Evolutionary conservation across 177 flowering plant genomes (phyloP), one percentile per base, ranked within the genome.

Genomic region (Telopea speciosissima): DNA sequence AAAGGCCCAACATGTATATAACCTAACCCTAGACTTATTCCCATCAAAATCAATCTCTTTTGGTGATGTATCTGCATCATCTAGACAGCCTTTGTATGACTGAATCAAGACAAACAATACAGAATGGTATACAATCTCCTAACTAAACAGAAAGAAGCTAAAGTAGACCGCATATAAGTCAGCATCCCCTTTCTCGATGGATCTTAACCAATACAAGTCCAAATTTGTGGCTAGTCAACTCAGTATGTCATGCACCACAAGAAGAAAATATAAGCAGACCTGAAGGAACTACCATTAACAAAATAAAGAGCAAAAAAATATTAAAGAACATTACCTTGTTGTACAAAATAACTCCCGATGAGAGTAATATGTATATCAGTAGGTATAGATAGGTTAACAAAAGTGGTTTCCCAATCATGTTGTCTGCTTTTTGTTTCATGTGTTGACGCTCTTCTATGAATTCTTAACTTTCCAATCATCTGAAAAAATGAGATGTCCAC

Each of bases 341-440:
- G 79, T 90, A 92, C 83, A 92, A 79, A 45, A 92, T 92, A 70
- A 92, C 98, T 72, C 89, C 98, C 1, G 98, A 90, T 3, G 98
- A 92, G 49, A 92, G 91, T 71, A 88, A 49, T 73, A 91, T 83
- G 88, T 92, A 92, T 68, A 89, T 80, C 19, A 92, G 75, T 21
- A 92, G 83, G 83, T 90, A 92, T 31, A 92, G 63, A 77, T 92
- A 92, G 62, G 98, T 92, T 67, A 90, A 68, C 49, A 92, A 25
- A 65, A 85, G 90, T 24, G 89, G 78, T 74, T 80, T 92, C 77
- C 77, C 85, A 65, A 92, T 82, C 94, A 89, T 84, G 69, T 63
- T 77, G 73, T 74, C 76, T 16, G 64, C 71, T 71, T 31, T 73
- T 67, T 65, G 33, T 12, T 61, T 52, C 28, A 24, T 16, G 56